Evolutionary conservation across 2,329 filamentous ascomycete genomes (phyloP).

Genomic region (Arachnopeziza araneosa): DNA sequence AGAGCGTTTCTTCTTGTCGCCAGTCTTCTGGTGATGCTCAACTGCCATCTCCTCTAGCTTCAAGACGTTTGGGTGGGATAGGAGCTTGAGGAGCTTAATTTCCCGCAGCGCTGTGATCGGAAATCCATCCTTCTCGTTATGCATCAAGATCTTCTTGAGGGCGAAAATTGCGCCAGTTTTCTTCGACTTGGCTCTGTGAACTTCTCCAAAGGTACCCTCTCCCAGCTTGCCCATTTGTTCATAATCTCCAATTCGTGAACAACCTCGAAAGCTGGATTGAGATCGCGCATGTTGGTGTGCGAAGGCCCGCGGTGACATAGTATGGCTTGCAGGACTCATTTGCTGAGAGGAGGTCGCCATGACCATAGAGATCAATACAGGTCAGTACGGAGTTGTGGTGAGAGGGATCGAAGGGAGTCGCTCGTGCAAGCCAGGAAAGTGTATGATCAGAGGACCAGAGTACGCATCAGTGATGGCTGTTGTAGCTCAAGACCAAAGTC

Average conservation of each 20-base stretch:
- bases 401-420: not conserved
- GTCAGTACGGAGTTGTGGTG: not conserved
- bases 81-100: constrained; percentile 92
- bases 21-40: constrained; percentile 55
- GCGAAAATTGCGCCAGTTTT: constrained; percentile 73
- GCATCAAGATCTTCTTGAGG: constrained; percentile 98
- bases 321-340: constrained; percentile 19
- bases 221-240: constrained; percentile 79
- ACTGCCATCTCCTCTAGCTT: constrained; percentile 94
- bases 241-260: constrained; percentile 76
- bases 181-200: constrained; percentile 79
- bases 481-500: constrained; percentile 4
- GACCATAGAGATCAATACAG: not conserved
- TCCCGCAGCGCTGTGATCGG: constrained; percentile 97
- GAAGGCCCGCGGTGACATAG: constrained; percentile 49
- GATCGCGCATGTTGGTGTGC: constrained; percentile 46
- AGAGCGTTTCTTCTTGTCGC: constrained; percentile 72
- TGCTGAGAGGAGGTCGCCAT: constrained; percentile 18
- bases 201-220: constrained; percentile 96
- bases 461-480: not conserved
- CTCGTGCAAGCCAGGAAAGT: not conserved
- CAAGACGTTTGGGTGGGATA: constrained; percentile 87
- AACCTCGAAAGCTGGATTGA: constrained; percentile 67
- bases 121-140: constrained; percentile 98
- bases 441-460: not conserved